Percentiles rank a stretch among this genome's conserved stretches.
Evolutionary conservation across 108 stramenopile genomes (phyloP).

Genomic region (Skeletonema menzelii): DNA sequence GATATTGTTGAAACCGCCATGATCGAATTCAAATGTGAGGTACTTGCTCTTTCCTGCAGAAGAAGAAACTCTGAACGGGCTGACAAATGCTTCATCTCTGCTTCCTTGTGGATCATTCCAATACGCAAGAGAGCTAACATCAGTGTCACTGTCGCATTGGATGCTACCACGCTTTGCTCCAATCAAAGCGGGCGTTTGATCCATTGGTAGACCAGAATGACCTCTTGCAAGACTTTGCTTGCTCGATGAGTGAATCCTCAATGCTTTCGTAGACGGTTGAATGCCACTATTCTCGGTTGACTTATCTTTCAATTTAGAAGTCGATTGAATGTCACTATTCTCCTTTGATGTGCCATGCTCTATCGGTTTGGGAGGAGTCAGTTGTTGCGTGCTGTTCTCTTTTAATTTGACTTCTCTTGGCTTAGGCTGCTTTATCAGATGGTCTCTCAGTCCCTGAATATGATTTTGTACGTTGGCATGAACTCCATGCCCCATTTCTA

Average conservation of each 20-base stretch:
- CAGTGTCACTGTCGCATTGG: conserved; percentile 52
- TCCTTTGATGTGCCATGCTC: background rate
- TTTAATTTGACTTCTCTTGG: conserved; percentile 1
- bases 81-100: conserved; percentile 60
- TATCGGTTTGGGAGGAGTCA: background rate
- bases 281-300: background rate
- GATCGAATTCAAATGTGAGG: conserved; percentile 76
- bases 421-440: conserved; percentile 9
- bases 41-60: conserved; percentile 43
- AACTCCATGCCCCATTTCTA: conserved; percentile 32
- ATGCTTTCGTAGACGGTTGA: conserved; percentile 1
- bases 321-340: background rate
- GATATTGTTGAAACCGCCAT: conserved; percentile 24
- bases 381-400: background rate
- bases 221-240: conserved; percentile 59
- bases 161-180: conserved; percentile 73
- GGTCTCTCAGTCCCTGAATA: conserved; percentile 16
- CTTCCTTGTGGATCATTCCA: conserved; percentile 83
- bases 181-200: conserved; percentile 70
- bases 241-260: background rate
- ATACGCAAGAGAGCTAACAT: conserved; percentile 64
- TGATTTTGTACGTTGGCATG: conserved; percentile 36
- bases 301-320: background rate
- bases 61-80: conserved; percentile 54
- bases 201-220: conserved; percentile 71